A percentile compares a stretch with the other conserved stretches of the same genome.
Evolutionary conservation across 139 green algal species (phyloP).

Genomic region (Pycnococcus provasolii): DNA sequence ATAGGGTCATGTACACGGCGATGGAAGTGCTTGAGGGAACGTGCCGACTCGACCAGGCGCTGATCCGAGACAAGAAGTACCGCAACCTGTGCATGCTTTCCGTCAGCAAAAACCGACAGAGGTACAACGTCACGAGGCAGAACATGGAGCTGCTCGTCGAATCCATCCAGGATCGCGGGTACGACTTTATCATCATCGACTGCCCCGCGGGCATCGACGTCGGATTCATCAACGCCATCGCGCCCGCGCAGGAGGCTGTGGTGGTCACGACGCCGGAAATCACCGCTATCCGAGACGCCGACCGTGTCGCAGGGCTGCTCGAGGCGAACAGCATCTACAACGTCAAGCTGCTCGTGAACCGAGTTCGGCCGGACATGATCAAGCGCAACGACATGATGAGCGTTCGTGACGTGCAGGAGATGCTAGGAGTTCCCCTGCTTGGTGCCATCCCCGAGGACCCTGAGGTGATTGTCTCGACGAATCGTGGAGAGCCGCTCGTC

Average conservation of each 20-base stretch:
- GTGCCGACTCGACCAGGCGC: slow-evolving; percentile 67
- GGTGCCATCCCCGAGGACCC: slow-evolving; percentile 64
- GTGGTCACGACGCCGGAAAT: slow-evolving; percentile 86
- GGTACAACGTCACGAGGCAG: slow-evolving; percentile 67
- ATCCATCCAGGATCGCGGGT: slow-evolving; percentile 55
- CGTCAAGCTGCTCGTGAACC: slow-evolving; percentile 79
- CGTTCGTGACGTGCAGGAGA: slow-evolving; percentile 77
- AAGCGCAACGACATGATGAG: slow-evolving; percentile 86
- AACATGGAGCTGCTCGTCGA: slow-evolving; percentile 72
- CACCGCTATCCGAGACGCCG: slow-evolving; percentile 69
- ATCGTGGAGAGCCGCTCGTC: slow-evolving; percentile 76
- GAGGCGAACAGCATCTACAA: slow-evolving; percentile 79
- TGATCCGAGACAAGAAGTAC: slow-evolving; percentile 78
- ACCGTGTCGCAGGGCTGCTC: slow-evolving; percentile 73
- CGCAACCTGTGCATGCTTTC: slow-evolving; percentile 73
- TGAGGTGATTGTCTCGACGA: slow-evolving; percentile 76
- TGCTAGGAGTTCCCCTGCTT: slow-evolving; percentile 72
- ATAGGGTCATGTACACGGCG: slow-evolving; percentile 76
- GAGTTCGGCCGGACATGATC: slow-evolving; percentile 76
- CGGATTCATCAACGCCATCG: slow-evolving; percentile 83
- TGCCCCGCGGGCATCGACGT: slow-evolving; percentile 76
- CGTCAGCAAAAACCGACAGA: slow-evolving; percentile 54
- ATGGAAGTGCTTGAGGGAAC: slow-evolving; percentile 81
- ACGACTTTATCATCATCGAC: slow-evolving; percentile 81
- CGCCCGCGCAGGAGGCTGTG: slow-evolving; percentile 65